Conservation (phyloP, 352 stramenopile species). For the Pythium sukuiense region DNA sequence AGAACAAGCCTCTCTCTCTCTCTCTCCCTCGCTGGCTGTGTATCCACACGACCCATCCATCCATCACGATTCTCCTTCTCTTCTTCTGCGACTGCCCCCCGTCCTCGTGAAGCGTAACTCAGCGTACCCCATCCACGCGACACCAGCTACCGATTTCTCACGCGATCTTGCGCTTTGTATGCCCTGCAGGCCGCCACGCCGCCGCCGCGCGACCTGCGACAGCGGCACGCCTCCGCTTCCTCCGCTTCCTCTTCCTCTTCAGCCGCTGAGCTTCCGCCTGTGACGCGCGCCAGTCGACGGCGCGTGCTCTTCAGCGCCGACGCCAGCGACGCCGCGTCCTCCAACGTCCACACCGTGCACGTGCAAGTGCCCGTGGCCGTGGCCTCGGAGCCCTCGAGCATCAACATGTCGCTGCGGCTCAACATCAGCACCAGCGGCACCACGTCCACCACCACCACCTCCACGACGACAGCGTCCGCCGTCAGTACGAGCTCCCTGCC, state of each 20-base stretch:
- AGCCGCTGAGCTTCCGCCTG: background rate
- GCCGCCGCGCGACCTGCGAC: background rate
- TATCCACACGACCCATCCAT: background rate
- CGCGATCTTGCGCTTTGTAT: background rate
- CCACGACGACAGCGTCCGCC: background rate
- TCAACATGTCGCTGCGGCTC: constrained; percentile 26
- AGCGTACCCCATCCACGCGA: no score
- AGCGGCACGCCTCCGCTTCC: background rate
- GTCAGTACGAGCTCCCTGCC: background rate
- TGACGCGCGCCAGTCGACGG: constrained; percentile 1
- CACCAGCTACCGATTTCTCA: background rate
- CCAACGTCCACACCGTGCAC: constrained; percentile 26
- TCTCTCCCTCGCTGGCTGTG: background rate
- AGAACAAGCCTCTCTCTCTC: no score
- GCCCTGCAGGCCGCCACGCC: background rate
- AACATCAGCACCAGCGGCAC: constrained; percentile 19
- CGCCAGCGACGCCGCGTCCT: background rate
- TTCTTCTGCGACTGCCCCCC: background rate
- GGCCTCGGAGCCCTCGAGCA: constrained; percentile 9
- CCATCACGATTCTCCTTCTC: background rate
- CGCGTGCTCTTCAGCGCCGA: constrained; percentile 4
- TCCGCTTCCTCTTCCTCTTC: background rate
- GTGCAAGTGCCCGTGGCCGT: constrained; percentile 24
- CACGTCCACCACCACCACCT: background rate
- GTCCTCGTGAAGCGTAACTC: background rate